A percentile compares a stretch with the other conserved stretches of the same genome.
Evolutionary conservation across 345 rosid species (phyloP).

Genomic region (Diplotaxis tenuifolia): DNA sequence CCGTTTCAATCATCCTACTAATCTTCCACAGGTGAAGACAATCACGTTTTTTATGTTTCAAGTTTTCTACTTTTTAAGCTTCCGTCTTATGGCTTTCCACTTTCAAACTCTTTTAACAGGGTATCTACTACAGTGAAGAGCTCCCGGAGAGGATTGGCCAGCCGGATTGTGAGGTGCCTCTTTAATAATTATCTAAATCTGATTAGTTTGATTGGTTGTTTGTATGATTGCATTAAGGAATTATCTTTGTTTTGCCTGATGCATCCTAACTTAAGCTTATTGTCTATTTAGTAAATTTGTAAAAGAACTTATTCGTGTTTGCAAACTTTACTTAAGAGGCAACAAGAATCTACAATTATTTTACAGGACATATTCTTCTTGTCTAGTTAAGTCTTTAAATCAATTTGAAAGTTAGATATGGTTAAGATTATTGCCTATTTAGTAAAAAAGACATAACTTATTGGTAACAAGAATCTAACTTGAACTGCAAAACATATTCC

Average conservation of each 20-base stretch:
- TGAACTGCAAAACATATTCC: slow-evolving; percentile 13
- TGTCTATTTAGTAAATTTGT: background rate
- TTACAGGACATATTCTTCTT: background rate
- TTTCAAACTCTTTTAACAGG: slow-evolving; percentile 38
- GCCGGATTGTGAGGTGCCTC: slow-evolving; percentile 67
- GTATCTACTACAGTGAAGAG: slow-evolving; percentile 48
- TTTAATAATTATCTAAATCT: slow-evolving; percentile 1
- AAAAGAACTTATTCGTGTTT: slow-evolving; percentile 7
- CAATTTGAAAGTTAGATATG: background rate
- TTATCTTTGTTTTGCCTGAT: background rate
- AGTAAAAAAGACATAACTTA: background rate
- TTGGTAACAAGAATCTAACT: slow-evolving; percentile 18
- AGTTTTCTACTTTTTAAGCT: background rate
- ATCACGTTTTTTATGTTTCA: background rate
- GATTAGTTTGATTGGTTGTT: background rate
- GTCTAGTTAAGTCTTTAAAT: background rate
- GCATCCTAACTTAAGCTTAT: background rate
- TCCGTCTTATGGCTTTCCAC: background rate
- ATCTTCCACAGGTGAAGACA: slow-evolving; percentile 41
- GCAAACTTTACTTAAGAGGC: background rate
- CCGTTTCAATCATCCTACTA: slow-evolving; percentile 67
- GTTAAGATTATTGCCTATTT: background rate
- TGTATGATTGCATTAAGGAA: background rate
- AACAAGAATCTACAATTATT: background rate
- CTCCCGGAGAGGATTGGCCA: slow-evolving; percentile 71